These are phyloP conservation scores for Candida patagonica DNA, from an alignment of 805 yeast species.

Conservation along the genomic window DNA sequence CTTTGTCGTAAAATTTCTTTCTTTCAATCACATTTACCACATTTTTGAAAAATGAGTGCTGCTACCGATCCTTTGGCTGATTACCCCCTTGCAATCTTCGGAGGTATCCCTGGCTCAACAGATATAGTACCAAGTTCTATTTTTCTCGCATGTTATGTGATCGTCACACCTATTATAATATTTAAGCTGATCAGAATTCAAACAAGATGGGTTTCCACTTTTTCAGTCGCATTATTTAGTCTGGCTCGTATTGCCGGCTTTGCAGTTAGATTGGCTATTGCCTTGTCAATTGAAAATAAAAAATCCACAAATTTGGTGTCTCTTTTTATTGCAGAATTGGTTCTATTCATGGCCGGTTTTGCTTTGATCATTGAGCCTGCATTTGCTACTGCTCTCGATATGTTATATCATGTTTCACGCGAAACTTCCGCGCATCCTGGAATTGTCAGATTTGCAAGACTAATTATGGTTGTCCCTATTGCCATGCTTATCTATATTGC, in stretches of 20 bases:
- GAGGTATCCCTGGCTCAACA: background rate
- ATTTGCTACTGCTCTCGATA: background rate
- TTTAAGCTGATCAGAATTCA: background rate
- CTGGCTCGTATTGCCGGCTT: background rate
- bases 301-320: background rate
- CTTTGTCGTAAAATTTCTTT: no score
- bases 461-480: background rate
- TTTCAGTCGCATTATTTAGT: background rate
- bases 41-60: no score
- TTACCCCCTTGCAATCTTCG: background rate
- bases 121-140: constrained; percentile 2
- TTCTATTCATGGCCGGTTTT: background rate
- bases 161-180: background rate
- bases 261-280: background rate
- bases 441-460: background rate
- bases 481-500: background rate
- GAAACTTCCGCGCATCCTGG: background rate
- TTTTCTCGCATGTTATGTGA: background rate
- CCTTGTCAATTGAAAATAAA: background rate
- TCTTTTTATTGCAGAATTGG: background rate
- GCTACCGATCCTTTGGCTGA: no score
- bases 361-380: background rate
- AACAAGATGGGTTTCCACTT: background rate
- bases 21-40: no score
- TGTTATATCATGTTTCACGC: background rate